Evolutionary conservation across 225 moss, liverwort and hornwort genomes (phyloP), one percentile per base, ranked within the genome.

Genomic region (Bryum argenteum): DNA sequence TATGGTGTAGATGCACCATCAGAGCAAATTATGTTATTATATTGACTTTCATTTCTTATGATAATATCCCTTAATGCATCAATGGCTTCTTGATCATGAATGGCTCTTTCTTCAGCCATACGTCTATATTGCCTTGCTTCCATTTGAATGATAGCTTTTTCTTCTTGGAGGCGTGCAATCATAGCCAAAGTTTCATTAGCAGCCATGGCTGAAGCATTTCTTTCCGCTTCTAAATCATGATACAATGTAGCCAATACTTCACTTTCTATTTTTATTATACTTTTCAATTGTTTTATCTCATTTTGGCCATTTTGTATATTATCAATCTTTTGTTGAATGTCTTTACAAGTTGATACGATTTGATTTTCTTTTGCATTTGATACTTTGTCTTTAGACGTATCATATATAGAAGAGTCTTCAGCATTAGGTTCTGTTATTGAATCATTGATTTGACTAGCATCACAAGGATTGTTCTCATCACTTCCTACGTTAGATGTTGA

Each of bases 111-210:
- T 50, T 93, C 87, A 19, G 83, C 87, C 87, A 96, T 89, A 6
- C 91, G 78, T 76, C 90, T 85, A 37, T 83, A 96, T 71, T 96
- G 96, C 4, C 87, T 82, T 6, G 88, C 84, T 82, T 91, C 90
- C 87, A 93, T 89, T 67, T 88, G 91, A 61, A 90, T 74, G 2
- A 63, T 77, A 0, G 96, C 79, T 63, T 91, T 96, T 71, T 96
- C 96, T 79, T 96, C 91, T 80, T 96, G 96, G 11, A 96, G 80
- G 9, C 96, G 84, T 19, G 79, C 68, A 20, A 96, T 96, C 96
- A 96, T 96, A 6, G 93, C 96, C 90, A 96, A 87, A 1, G 93
- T 86, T 77, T 96, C 96, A 54, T 86, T 85, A 5, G 93, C 58
- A 23, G 93, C 96, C 54, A 85, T 85, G 12, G 93, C 82, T 0